phyloP scores from a whole-genome alignment of 2,329 filamentous ascomycete genomes.

The Pseudogymnoascus sp. region DNA sequence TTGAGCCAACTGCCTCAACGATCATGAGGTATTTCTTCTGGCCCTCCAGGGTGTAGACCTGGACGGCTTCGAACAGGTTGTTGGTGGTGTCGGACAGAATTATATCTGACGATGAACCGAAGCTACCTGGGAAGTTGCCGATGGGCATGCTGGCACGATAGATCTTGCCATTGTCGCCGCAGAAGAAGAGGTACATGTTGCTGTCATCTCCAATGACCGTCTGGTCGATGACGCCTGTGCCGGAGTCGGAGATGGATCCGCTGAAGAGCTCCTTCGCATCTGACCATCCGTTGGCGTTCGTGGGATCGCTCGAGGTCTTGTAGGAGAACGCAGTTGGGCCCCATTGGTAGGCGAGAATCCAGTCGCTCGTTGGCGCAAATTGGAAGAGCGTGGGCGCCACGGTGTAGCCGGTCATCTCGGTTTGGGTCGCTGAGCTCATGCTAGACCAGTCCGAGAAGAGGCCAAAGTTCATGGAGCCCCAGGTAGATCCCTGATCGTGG shows the following conservation, averaged over 20 bases:
- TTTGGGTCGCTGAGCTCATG: constrained; percentile 46
- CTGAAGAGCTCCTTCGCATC: constrained; percentile 46
- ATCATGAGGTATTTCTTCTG: constrained; percentile 56
- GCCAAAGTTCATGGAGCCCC: constrained; percentile 52
- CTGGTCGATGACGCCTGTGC: constrained; percentile 54
- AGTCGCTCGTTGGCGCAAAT: constrained; percentile 52
- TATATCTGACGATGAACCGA: constrained; percentile 43
- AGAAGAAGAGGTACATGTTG: constrained; percentile 62
- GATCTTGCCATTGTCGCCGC: constrained; percentile 59
- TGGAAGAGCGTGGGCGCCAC: constrained; percentile 58
- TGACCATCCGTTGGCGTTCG: constrained; percentile 50
- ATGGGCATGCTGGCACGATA: constrained; percentile 58
- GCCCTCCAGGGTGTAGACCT: constrained; percentile 54
- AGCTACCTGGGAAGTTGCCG: constrained; percentile 51
- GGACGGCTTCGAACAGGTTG: constrained; percentile 58
- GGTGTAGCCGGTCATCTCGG: constrained; percentile 36
- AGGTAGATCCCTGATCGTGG: constrained; percentile 37
- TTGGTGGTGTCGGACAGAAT: constrained; percentile 45
- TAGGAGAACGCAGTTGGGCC: constrained; percentile 53
- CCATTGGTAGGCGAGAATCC: constrained; percentile 59
- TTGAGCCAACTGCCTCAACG: constrained; percentile 51
- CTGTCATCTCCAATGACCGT: constrained; percentile 52
- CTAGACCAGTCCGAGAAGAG: constrained; percentile 46
- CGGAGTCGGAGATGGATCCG: constrained; percentile 43
- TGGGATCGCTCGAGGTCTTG: constrained; percentile 50